Evolutionary conservation across 2,329 filamentous ascomycete species (phyloP), one percentile per base, ranked within the genome.

Genomic region (Pseudohalonectria lignicola): DNA sequence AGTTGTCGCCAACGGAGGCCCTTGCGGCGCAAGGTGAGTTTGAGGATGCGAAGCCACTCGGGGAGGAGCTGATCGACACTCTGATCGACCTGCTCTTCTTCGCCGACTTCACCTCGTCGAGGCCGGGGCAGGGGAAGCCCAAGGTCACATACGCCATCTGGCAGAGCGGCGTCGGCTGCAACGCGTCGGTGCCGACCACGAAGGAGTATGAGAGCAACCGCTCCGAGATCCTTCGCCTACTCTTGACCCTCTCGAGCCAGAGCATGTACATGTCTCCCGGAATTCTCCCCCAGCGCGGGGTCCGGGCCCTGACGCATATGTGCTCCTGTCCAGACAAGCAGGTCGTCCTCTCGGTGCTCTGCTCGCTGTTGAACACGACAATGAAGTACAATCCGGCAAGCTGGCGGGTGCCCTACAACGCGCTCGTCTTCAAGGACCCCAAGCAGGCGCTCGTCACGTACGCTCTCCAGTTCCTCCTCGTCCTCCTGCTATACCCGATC

Each of bases 81-180:
- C 67, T 96, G 37, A 64, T 92, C 42, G 88, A 95, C 53, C 64
- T 96, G 38, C 71, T 96, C 31, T 98, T 98, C 71, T 94, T 86
- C 56, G 80, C 83, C 8, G 85, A 87, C 39, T 82, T 98, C 51
- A 94, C 90, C 0, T 72, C 95, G 13, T 85, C 90, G 9, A 75
- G 70, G 41, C 74, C 83, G 31, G 70, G 77, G 12, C 71, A 78
- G 40, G 76, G 76, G 39, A 86, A 82, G 53, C 73, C 74, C 45
- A 93, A 92, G 56, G 83, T 95, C 40, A 83, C 82, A 7, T 94
- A 92, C 60, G 82, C 86, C 39, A 96, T 98, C 55, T 98, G 92
- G 92, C 87, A 95, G 63, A 96, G 86, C 53, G 92, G 92, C 34
- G 90, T 98, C 21, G 92, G 92, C 12, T 96, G 90, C 66, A 94